Evolutionary conservation across 2,329 filamentous ascomycete species (phyloP).

Genomic region (Corinectria fuckeliana): DNA sequence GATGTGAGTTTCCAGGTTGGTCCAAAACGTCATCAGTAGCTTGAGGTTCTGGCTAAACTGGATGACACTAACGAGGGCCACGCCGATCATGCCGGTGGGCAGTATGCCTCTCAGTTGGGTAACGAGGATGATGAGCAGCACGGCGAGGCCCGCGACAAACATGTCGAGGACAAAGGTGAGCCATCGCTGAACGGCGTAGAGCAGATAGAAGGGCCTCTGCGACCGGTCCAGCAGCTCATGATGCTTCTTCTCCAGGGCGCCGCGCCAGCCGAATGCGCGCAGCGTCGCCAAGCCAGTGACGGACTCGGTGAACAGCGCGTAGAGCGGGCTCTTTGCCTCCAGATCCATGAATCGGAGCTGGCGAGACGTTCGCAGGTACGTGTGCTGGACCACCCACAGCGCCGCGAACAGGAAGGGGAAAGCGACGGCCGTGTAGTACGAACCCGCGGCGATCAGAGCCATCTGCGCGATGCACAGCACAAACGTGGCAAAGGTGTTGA

Average conservation of each 20-base stretch:
- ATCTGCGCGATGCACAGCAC: slow-evolving; percentile 32
- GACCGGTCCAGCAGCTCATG: slow-evolving; percentile 48
- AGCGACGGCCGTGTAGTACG: slow-evolving; percentile 26
- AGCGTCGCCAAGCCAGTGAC: slow-evolving; percentile 54
- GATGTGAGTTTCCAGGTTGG: slow-evolving; percentile 37
- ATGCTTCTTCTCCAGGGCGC: slow-evolving; percentile 42
- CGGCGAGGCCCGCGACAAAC: slow-evolving; percentile 29
- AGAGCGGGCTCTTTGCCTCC: slow-evolving; percentile 56
- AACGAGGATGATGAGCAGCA: slow-evolving; percentile 26
- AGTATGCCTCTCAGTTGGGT: slow-evolving; percentile 23
- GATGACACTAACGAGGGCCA: slow-evolving; percentile 38
- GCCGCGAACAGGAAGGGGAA: slow-evolving; percentile 11
- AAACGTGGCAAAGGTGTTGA: slow-evolving; percentile 32
- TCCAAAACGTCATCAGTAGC: slow-evolving; percentile 42
- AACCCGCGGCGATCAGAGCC: slow-evolving; percentile 25
- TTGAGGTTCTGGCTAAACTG: slow-evolving; percentile 40
- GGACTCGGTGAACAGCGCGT: slow-evolving; percentile 57
- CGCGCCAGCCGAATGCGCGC: slow-evolving; percentile 56
- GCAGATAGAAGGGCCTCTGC: slow-evolving; percentile 55
- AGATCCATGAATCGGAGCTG: slow-evolving; percentile 60
- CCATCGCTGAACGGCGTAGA: slow-evolving; percentile 39
- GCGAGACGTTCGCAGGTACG: slow-evolving; percentile 57
- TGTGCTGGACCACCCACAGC: slow-evolving; percentile 22
- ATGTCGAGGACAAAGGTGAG: slow-evolving; percentile 34
- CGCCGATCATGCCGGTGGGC: slow-evolving; percentile 27